Evolutionary conservation across 768 basidiomycete genomes (phyloP).

Genomic region (Sporobolomyces pararoseus): DNA sequence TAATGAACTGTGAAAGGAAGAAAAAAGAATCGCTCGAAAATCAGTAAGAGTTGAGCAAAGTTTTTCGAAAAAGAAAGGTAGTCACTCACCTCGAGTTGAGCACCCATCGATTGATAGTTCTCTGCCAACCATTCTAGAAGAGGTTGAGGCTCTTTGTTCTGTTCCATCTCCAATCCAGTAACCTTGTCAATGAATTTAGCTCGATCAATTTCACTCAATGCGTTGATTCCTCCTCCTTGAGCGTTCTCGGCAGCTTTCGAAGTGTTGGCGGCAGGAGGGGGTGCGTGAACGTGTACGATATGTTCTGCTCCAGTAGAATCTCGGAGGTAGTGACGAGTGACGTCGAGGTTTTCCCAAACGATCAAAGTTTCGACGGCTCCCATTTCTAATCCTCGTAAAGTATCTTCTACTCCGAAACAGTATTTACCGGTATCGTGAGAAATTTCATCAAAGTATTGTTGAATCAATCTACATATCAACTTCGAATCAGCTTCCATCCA

Average conservation of each 20-base stretch:
- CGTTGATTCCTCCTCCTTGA: conserved; percentile 34
- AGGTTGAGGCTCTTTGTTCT: conserved; percentile 69
- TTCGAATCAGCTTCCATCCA: background rate
- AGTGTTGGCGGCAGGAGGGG: conserved; percentile 37
- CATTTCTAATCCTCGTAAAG: conserved; percentile 89
- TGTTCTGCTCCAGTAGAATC: conserved; percentile 81
- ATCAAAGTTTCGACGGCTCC: conserved; percentile 95
- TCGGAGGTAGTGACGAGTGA: conserved; percentile 77
- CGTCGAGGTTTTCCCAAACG: conserved; percentile 97
- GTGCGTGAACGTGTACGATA: conserved; percentile 63
- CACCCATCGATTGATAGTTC: conserved; percentile 96
- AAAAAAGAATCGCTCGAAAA: background rate
- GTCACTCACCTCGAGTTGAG: conserved; percentile 64
- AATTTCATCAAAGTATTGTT: conserved; percentile 98
- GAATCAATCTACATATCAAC: conserved; percentile 61
- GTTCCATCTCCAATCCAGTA: conserved; percentile 94
- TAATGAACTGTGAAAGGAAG: conserved; percentile 69
- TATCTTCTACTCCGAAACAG: conserved; percentile 96
- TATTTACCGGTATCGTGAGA: conserved; percentile 93
- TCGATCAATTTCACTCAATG: conserved; percentile 68
- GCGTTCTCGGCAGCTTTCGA: conserved; percentile 30
- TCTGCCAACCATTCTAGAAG: conserved; percentile 98
- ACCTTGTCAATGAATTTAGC: conserved; percentile 94
- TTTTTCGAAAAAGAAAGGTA: background rate
- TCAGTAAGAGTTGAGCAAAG: background rate